A percentile compares a stretch with the other conserved stretches of the same genome.
These are phyloP conservation scores for Litsea cubeba DNA, from an alignment of 164 flowering plant genomes.

Conservation along the genomic window DNA sequence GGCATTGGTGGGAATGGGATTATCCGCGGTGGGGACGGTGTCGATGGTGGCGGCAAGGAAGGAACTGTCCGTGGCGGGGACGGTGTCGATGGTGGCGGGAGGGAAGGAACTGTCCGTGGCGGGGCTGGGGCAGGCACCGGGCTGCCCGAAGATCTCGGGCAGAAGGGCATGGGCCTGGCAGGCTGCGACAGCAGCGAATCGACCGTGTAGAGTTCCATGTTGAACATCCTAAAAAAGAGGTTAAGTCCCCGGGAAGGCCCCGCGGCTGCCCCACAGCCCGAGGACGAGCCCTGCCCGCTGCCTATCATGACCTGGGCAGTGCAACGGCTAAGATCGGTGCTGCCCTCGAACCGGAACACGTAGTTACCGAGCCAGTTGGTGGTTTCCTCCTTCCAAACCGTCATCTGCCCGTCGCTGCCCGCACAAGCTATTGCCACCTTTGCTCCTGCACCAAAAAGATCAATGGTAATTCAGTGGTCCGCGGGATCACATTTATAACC, in stretches of 20 bases:
- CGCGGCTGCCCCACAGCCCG: constrained; percentile 42
- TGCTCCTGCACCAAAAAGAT: constrained; percentile 43
- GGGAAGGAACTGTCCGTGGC: constrained; percentile 9
- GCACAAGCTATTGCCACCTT: constrained; percentile 66
- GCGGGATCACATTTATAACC: neutral
- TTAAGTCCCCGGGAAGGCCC: constrained; percentile 52
- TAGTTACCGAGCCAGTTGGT: constrained; percentile 74
- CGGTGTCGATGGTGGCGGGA: constrained; percentile 25
- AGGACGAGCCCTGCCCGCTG: constrained; percentile 26
- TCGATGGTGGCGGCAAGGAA: neutral
- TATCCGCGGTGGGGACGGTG: constrained; percentile 22
- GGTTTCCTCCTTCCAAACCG: constrained; percentile 50
- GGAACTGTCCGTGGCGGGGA: constrained; percentile 10
- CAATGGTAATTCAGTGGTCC: neutral
- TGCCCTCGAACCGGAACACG: constrained; percentile 57
- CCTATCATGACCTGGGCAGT: constrained; percentile 46
- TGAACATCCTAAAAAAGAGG: constrained; percentile 58
- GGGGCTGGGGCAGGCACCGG: constrained; percentile 20
- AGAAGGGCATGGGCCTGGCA: constrained; percentile 62
- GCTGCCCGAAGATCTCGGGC: constrained; percentile 40
- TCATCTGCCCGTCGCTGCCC: constrained; percentile 46
- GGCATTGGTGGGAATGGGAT: constrained; percentile 34
- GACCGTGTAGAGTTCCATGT: constrained; percentile 53
- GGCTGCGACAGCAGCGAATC: constrained; percentile 77
- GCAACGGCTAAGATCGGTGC: constrained; percentile 63